Evolutionary conservation across 2,329 filamentous ascomycete genomes (phyloP), one percentile per base, ranked within the genome.

Genomic region (Nothopassalora personata): DNA sequence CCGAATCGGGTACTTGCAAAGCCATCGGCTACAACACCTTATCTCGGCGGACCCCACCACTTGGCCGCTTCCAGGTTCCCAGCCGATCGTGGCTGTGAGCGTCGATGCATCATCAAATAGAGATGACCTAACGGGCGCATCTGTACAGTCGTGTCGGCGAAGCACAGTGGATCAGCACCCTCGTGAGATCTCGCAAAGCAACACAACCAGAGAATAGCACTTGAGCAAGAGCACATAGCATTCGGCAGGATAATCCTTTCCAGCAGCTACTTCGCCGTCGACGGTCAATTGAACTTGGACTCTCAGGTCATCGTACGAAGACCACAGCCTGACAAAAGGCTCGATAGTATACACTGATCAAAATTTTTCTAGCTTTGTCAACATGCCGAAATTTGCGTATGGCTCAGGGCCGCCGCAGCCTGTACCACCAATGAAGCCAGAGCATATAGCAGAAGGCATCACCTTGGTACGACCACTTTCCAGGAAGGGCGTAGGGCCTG

Each of bases 381-480:
- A 23, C 23, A 63, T 64, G 52, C 64, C 64, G 23, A 58, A 64
- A 57, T 66, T 66, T 39, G 62, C 60, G 15, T 66, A 66, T 54
- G 64, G 64, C 34, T 62, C 60, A 1, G 60, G 53, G 23, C 64
- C 63, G 28, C 64, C 64, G 10, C 53, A 57, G 33, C 64, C 63
- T 15, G 60, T 66, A 5, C 27, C 52, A 7, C 63, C 64, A 3
- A 62, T 62, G 51, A 64, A 61, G 23, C 63, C 61, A 46, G 61
- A 64, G 31, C 50, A 58, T 36, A 34, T 65, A 2, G 50, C 59
- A 33, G 60, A 63, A 27, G 64, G 64, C 11, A 46, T 66, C 1
- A 66, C 63, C n/a, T 53, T 66, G 8, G 51, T 66, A 10, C 54
- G 56, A 46, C 64, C 64, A 19, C 52, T 65, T 19, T 62, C 64